Percentiles rank a stretch among this genome's conserved stretches.
These are phyloP conservation scores for Cryptococcus neoformans DNA, from an alignment of 1,284 basidiomycete species.

Conservation along the genomic window DNA sequence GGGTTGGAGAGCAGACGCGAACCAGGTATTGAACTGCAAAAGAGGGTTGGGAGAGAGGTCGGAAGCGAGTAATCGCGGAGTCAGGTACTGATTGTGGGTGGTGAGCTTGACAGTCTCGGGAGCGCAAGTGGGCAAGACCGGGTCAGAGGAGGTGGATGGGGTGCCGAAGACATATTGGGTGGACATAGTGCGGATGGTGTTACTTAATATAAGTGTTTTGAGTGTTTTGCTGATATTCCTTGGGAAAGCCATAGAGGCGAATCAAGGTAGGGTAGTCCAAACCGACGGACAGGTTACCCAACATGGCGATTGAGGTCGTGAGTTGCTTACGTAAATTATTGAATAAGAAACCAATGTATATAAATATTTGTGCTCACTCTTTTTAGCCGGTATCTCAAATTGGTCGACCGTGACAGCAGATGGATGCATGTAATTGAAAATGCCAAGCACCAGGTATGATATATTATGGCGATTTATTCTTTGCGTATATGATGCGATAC, in stretches of 20 bases:
- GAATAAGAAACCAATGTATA: no score
- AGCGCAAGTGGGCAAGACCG: background rate
- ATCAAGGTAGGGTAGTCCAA: no score
- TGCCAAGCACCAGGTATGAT: no score
- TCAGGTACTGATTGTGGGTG: slow-evolving; percentile 70
- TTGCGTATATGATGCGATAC: no score
- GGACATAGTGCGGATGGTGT: slow-evolving; percentile 2
- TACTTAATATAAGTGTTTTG: background rate
- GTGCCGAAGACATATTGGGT: slow-evolving; percentile 14
- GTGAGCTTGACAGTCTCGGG: slow-evolving; percentile 53
- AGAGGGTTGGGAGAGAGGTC: slow-evolving; percentile 65
- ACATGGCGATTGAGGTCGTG: no score
- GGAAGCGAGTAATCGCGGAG: slow-evolving; percentile 61
- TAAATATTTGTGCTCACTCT: no score
- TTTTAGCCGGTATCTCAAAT: no score
- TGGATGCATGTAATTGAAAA: no score
- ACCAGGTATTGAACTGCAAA: slow-evolving; percentile 80
- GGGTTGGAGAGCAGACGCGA: slow-evolving; percentile 58
- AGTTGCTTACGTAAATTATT: no score
- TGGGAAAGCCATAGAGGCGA: background rate
- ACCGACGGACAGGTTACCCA: no score
- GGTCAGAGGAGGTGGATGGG: background rate
- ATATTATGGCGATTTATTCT: no score
- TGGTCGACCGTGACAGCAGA: no score
- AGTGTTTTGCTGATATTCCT: background rate